Evolutionary conservation across 164 flowering plant species (phyloP), one percentile per base, ranked within the genome.

Genomic region (Kalanchoe fedtschenkoi): DNA sequence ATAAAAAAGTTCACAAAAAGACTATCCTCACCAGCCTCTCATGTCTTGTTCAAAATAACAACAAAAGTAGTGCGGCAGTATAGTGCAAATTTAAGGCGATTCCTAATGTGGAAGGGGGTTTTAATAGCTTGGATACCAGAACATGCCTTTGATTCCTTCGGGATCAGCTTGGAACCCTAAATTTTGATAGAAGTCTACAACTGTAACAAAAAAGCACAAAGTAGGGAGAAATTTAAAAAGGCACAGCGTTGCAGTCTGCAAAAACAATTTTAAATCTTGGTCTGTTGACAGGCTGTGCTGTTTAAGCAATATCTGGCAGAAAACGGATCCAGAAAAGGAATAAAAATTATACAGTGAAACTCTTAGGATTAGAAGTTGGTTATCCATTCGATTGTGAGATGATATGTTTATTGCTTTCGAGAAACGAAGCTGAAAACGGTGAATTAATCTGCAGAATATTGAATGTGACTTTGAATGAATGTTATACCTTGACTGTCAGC

Each of bases 61-160:
- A 22, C 28, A 5, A 29, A 29, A 47, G 29, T 21, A 47, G 15
- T 17, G 2, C 21, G 6, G 26, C 14, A n/a, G n/a, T n/a, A n/a
- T n/a, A n/a, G n/a, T n/a, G n/a, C 21, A 22, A 22, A 22, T 51
- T 51, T 26, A 17, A 26, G 15, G 32, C 13, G 33, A 51, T 51
- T 51, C n/a, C n/a, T n/a, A n/a, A n/a, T n/a, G n/a, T n/a, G n/a
- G n/a, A n/a, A n/a, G n/a, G n/a, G n/a, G n/a, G n/a, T n/a, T 51
- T 74, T 78, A 80, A 46, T 70, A 79, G 63, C 71, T 81, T 63
- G 96, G 92, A 69, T 88, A 77, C 97, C 96, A 89, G 70, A 92
- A 92, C 98, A 92, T 92, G 35, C 97, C 98, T 70, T 88, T 93
- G 21, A 89, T 88, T 67, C 98, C 98, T 70, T 92, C 98, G 30